A percentile compares a stretch with the other conserved stretches of the same genome.
These are phyloP conservation scores for Amanita inopinata DNA, from an alignment of 768 basidiomycete species.

Conservation along the genomic window DNA sequence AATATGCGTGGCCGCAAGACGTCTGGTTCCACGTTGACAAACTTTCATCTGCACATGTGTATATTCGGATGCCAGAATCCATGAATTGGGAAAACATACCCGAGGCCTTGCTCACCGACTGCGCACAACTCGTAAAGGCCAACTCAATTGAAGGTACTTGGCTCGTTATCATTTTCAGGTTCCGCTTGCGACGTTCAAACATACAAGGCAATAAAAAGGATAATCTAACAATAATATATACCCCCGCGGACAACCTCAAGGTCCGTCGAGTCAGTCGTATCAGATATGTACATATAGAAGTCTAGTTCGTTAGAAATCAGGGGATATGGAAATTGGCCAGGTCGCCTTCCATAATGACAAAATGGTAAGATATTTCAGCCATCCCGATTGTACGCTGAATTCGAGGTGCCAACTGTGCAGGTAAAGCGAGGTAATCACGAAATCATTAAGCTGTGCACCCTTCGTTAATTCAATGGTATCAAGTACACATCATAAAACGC, in stretches of 20 bases:
- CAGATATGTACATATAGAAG: background rate
- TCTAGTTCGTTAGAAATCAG: constrained; percentile 64
- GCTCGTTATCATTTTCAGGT: background rate
- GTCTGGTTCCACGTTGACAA: constrained; percentile 98
- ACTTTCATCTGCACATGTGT: constrained; percentile 93
- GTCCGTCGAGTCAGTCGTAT: constrained; percentile 26
- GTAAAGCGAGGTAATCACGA: constrained; percentile 62
- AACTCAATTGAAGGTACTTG: constrained; percentile 86
- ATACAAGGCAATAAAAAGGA: constrained; percentile 88
- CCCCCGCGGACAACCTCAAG: constrained; percentile 88
- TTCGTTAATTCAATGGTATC: background rate
- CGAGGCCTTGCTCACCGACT: constrained; percentile 65
- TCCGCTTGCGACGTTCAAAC: constrained; percentile 2
- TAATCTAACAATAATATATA: constrained; percentile 88
- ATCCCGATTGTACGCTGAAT: background rate
- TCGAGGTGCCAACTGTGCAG: constrained; percentile 22
- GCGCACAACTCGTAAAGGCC: constrained; percentile 93
- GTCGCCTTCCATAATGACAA: constrained; percentile 94
- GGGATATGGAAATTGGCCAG: constrained; percentile 95
- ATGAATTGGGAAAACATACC: constrained; percentile 90
- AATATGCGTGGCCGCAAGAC: constrained; percentile 83
- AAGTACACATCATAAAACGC: constrained; percentile 71
- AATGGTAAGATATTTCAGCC: constrained; percentile 33
- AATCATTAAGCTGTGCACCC: background rate
- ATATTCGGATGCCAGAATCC: constrained; percentile 77